These are phyloP conservation scores for Aphanoascus verrucosus DNA, from an alignment of 2,329 filamentous ascomycete genomes.

Conservation along the genomic window DNA sequence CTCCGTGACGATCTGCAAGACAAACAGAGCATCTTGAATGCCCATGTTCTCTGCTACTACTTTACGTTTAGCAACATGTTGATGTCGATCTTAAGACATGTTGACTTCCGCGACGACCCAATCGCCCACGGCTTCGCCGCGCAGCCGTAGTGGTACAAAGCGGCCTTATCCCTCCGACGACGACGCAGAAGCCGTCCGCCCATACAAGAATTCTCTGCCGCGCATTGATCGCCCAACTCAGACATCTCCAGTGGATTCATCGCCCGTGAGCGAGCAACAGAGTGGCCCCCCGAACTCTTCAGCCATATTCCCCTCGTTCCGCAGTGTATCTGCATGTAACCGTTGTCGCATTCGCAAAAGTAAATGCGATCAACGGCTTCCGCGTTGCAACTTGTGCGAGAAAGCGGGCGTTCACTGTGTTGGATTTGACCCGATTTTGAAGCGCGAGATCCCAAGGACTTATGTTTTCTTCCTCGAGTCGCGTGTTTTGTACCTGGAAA, in stretches of 20 bases:
- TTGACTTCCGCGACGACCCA: background rate
- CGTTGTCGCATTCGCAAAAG: constrained; percentile 87
- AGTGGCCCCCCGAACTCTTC: constrained; percentile 17
- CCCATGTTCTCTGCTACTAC: background rate
- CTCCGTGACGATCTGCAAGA: background rate
- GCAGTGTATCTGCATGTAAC: constrained; percentile 90
- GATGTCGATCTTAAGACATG: constrained; percentile 3
- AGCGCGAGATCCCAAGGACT: constrained; percentile 81
- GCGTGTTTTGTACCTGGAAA: constrained; percentile 72
- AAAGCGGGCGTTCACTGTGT: constrained; percentile 88
- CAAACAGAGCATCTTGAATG: no score
- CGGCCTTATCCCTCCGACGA: constrained; percentile 6
- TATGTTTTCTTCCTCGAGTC: constrained; percentile 95
- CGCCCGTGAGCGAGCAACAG: constrained; percentile 14
- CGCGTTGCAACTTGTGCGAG: constrained; percentile 81
- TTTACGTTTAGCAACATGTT: background rate
- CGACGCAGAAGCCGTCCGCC: background rate
- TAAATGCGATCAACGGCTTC: constrained; percentile 83
- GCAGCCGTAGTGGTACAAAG: constrained; percentile 9
- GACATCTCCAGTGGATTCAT: background rate
- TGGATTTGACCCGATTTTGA: constrained; percentile 92
- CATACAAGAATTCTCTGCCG: constrained; percentile 2
- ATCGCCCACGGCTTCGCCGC: background rate
- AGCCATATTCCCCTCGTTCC: constrained; percentile 45
- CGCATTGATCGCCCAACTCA: constrained; percentile 5